Evolutionary conservation across 2,329 filamentous ascomycete genomes (phyloP).

Genomic region (Thelonectria blattea): DNA sequence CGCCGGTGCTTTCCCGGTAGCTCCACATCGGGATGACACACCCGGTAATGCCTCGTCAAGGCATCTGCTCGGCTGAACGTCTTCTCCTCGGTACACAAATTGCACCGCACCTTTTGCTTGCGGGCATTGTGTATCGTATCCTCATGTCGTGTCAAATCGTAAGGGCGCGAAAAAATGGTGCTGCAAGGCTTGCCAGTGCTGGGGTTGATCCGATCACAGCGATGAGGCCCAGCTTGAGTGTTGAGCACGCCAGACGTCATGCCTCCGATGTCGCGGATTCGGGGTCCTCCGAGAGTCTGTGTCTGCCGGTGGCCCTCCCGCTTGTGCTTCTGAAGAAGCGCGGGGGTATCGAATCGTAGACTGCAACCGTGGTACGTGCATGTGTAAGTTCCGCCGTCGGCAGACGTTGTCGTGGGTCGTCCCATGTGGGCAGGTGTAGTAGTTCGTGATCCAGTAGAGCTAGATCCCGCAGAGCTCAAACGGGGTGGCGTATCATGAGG

Average conservation of each 20-base stretch:
- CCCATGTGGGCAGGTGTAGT: constrained; percentile 45
- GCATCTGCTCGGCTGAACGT: constrained; percentile 96
- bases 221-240: constrained; percentile 91
- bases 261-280: constrained; percentile 43
- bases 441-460: constrained; percentile 41
- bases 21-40: constrained; percentile 89
- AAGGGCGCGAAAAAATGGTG: constrained; percentile 91
- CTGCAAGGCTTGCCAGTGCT: constrained; percentile 95
- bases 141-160: constrained; percentile 95
- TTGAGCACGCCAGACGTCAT: constrained; percentile 68
- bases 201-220: constrained; percentile 91
- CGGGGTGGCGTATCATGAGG: constrained; percentile 45
- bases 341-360: constrained; percentile 84
- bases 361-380: constrained; percentile 95
- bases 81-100: constrained; percentile 94
- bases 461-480: constrained; percentile 52
- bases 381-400: constrained; percentile 89
- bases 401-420: constrained; percentile 67
- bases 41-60: constrained; percentile 89
- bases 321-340: constrained; percentile 92
- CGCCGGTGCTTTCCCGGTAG: constrained; percentile 70
- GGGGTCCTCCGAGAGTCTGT: constrained; percentile 49
- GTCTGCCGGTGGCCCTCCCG: constrained; percentile 86
- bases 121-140: constrained; percentile 96
- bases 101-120: constrained; percentile 93